phyloP scores from a whole-genome alignment of 768 basidiomycete species.

The Cystobasidium onofrii region DNA sequence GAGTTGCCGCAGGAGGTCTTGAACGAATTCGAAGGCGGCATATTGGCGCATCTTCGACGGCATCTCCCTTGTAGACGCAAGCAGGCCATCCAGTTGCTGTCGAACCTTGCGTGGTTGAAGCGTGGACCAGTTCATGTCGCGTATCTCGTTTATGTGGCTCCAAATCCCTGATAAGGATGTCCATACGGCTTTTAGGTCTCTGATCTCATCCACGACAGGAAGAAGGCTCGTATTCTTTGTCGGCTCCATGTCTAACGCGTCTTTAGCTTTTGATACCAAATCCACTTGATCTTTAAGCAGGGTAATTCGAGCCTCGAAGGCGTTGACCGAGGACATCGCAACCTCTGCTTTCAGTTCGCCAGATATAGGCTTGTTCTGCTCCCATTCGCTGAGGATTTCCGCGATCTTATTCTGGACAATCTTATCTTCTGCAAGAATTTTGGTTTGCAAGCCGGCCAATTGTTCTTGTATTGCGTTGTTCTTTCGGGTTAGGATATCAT shows the following conservation, averaged over 20 bases:
- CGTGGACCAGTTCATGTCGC: slow-evolving; percentile 81
- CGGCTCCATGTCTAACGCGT: slow-evolving; percentile 87
- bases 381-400: slow-evolving; percentile 87
- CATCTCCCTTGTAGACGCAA: slow-evolving; percentile 95
- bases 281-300: slow-evolving; percentile 91
- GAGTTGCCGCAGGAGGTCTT: slow-evolving; percentile 73
- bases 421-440: slow-evolving; percentile 99
- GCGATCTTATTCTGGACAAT: slow-evolving; percentile 92
- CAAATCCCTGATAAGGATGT: slow-evolving; percentile 95
- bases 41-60: slow-evolving; percentile 98
- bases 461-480: slow-evolving; percentile 98
- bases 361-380: slow-evolving; percentile 88
- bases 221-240: slow-evolving; percentile 75
- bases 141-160: slow-evolving; percentile 79
- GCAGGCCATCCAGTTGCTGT: slow-evolving; percentile 81
- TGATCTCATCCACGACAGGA: slow-evolving; percentile 87
- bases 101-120: slow-evolving; percentile 87
- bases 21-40: slow-evolving; percentile 95
- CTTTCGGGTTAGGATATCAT: slow-evolving; percentile 94
- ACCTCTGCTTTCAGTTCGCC: slow-evolving; percentile 92
- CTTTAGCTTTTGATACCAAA: slow-evolving; percentile 89
- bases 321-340: slow-evolving; percentile 90
- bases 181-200: slow-evolving; percentile 97
- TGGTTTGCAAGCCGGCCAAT: slow-evolving; percentile 91
- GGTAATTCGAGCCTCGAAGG: slow-evolving; percentile 82